A percentile compares a stretch with the other conserved stretches of the same genome.
Evolutionary conservation across 495 filamentous ascomycete genomes (phyloP).

Genomic region (Tuber microsphaerosporum): DNA sequence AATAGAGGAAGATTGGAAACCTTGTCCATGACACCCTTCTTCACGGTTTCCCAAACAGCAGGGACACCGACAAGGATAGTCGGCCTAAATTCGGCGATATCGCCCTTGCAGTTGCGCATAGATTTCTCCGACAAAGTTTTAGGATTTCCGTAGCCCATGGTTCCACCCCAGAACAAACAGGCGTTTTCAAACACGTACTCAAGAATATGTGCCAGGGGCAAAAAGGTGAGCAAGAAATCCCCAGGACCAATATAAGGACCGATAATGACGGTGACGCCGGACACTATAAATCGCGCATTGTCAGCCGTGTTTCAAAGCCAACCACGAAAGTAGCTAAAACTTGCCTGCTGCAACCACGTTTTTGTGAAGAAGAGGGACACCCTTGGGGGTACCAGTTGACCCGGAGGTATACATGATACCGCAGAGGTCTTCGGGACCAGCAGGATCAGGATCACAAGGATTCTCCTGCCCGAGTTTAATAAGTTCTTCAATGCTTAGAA

Average conservation of each 20-base stretch:
- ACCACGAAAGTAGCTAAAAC: constrained; percentile 33
- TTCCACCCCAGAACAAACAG: constrained; percentile 84
- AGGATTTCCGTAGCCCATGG: constrained; percentile 95
- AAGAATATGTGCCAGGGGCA: constrained; percentile 90
- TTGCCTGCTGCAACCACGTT: constrained; percentile 82
- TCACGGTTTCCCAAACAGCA: constrained; percentile 94
- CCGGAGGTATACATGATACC: constrained; percentile 99
- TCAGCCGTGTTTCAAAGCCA: neutral
- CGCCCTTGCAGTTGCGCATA: constrained; percentile 88
- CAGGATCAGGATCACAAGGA: constrained; percentile 70
- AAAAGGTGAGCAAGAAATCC: constrained; percentile 81
- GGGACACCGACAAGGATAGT: constrained; percentile 91
- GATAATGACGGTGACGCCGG: constrained; percentile 80
- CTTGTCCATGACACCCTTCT: constrained; percentile 90
- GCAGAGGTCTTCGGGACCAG: constrained; percentile 77
- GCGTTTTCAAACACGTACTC: constrained; percentile 97
- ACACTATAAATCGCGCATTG: constrained; percentile 50
- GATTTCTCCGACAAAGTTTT: constrained; percentile 84
- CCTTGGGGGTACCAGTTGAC: constrained; percentile 94
- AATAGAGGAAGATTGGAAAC: constrained; percentile 67
- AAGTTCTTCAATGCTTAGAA: constrained; percentile 81
- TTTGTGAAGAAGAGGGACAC: constrained; percentile 81
- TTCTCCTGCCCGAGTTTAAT: constrained; percentile 75
- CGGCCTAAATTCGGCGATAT: constrained; percentile 89
- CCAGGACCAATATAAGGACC: constrained; percentile 77